phyloP scores from a whole-genome alignment of 176 grass and related monocot genomes.

The Oryza rufipogon region DNA sequence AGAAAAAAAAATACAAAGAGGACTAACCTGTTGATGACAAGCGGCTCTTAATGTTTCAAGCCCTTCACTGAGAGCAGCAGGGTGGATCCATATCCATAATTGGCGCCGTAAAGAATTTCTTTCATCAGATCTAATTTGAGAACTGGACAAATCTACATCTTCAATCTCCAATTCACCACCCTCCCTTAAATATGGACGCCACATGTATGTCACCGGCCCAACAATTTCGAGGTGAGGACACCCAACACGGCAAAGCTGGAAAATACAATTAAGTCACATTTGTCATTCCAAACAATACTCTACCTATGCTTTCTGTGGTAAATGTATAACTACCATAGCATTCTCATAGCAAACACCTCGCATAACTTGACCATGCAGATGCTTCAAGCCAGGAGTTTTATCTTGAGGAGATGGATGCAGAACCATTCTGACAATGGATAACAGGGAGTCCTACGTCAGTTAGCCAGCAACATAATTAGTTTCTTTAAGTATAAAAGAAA shows the following conservation, averaged over 20 bases:
- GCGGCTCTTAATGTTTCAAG: constrained; percentile 57
- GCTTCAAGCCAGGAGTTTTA: constrained; percentile 30
- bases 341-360: constrained; percentile 72
- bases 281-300: constrained; percentile 20
- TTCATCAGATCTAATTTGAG: constrained; percentile 20
- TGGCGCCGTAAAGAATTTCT: constrained; percentile 43
- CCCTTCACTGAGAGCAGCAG: constrained; percentile 67
- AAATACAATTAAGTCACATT: constrained; percentile 34
- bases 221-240: constrained; percentile 42
- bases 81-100: constrained; percentile 95
- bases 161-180: constrained; percentile 12
- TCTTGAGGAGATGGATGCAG: constrained; percentile 43
- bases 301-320: constrained; percentile 10
- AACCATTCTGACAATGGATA: constrained; percentile 67
- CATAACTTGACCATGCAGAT: constrained; percentile 43
- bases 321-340: constrained; percentile 72
- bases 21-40: constrained; percentile 62
- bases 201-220: constrained; percentile 84
- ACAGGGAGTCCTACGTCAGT: constrained; percentile 58
- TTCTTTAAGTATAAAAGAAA: neutral
- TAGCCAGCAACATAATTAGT: constrained; percentile 12
- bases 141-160: constrained; percentile 33
- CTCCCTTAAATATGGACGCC: constrained; percentile 49
- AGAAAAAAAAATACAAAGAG: constrained; percentile 15
- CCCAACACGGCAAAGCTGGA: constrained; percentile 72